Conservation (phyloP, 257 asterid species). For the Schizonepeta tenuifolia region DNA sequence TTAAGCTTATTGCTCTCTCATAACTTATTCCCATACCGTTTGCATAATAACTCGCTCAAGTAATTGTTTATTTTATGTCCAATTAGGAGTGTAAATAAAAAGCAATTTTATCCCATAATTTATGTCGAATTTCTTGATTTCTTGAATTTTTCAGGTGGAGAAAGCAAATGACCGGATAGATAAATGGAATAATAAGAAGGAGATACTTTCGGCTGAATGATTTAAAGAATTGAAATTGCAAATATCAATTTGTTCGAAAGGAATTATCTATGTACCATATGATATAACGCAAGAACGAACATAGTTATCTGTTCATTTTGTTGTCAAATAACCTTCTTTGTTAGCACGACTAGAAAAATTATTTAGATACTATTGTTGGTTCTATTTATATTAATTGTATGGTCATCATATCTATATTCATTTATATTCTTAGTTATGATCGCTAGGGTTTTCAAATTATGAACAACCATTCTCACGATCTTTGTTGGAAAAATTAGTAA, state of each 20-base stretch:
- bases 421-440: too few relatives aligned
- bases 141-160: conserved; percentile 42
- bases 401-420: too few relatives aligned
- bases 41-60: too few relatives aligned
- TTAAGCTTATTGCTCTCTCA: too few relatives aligned
- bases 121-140: background rate
- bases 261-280: background rate
- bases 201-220: conserved; percentile 30
- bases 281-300: background rate
- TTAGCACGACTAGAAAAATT: background rate
- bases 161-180: conserved; percentile 39
- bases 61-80: background rate
- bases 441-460: too few relatives aligned
- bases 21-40: too few relatives aligned
- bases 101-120: background rate
- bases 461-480: too few relatives aligned
- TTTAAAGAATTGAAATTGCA: background rate
- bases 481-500: too few relatives aligned
- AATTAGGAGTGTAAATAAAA: background rate
- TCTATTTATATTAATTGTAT: too few relatives aligned
- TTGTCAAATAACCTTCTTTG: background rate
- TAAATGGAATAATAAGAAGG: conserved; percentile 40
- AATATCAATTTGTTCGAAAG: background rate
- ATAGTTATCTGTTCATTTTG: background rate
- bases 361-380: too few relatives aligned